Base-by-base conservation (phyloP, 176 grass and related monocot species). In the Avena sativa region DNA sequence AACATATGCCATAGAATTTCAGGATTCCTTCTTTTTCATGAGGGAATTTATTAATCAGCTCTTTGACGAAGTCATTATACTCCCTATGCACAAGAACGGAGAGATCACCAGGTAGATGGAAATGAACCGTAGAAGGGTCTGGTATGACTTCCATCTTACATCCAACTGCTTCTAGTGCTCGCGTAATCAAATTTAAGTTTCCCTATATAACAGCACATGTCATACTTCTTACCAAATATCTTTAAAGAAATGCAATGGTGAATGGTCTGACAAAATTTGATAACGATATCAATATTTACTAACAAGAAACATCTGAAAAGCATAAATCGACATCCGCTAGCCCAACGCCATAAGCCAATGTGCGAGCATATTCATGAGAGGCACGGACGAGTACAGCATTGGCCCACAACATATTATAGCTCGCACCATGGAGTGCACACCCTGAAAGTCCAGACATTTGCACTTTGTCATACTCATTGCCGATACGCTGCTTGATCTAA, bases 151-250 rank as follows among this genome's bases (percentile, higher is more conserved):
- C 86, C 90, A 98, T 94, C 92, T 86, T 98, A 43, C 80, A 84
- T 63, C 92, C 96, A 25, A 98, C 96, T 32, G 90, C 96, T 76
- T 87, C 84, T 51, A 95, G 77, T 74, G 96, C 93, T 94, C 86
- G 73, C 3, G 96, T 98, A 62, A 98, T 95, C 90, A 98, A 80
- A 90, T 98, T 98, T 58, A 98, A 88, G 82, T 98, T 98, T 13
- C 96, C 93, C 96, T 95, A 84, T 46, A 79, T 43, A 4, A 87
- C 34, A 84, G 25, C 14, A 76, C 65, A 11, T n/a, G 76, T 61
- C 85, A 59, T 65, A 48, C 12, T 36, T 50, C 17, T 70, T 9
- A 82, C 23, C 11, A 23, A 71, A 30, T 34, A 30, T 32, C 17
- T 9, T 12, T 44, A 0, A 5, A 58, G 16, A 38, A 17, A 17